Conservation (phyloP, 2,329 filamentous ascomycete genomes). For the Rhynchosporium secalis region DNA sequence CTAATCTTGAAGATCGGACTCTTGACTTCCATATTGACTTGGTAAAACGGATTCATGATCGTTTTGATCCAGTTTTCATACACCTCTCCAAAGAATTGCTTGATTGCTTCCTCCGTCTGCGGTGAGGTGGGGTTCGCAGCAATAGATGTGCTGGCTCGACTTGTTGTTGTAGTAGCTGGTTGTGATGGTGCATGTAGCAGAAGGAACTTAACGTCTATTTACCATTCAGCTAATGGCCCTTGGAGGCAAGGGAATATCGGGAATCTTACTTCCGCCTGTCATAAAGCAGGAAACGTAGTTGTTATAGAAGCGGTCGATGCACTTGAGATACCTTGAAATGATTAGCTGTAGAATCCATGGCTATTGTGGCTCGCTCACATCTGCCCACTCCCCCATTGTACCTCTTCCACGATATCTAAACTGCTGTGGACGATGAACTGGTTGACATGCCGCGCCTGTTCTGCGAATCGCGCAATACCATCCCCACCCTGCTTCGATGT, state of each 20-base stretch:
- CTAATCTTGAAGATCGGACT: constrained; percentile 83
- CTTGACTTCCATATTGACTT: constrained; percentile 77
- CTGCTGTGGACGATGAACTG: constrained; percentile 96
- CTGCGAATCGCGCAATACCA: constrained; percentile 83
- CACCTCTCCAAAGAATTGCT: constrained; percentile 91
- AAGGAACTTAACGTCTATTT: constrained; percentile 79
- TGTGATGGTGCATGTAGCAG: constrained; percentile 80
- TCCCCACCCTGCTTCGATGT: constrained; percentile 95
- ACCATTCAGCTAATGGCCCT: constrained; percentile 14
- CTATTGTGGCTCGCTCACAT: constrained; percentile 57
- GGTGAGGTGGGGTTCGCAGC: constrained; percentile 83
- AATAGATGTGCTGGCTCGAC: constrained; percentile 66
- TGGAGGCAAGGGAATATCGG: not conserved
- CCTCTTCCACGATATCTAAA: constrained; percentile 92
- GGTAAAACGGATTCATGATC: constrained; percentile 95
- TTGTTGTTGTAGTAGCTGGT: constrained; percentile 46
- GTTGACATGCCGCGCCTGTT: constrained; percentile 89
- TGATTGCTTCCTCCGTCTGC: constrained; percentile 92
- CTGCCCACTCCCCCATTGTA: constrained; percentile 85
- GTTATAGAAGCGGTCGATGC: constrained; percentile 95
- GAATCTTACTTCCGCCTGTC: constrained; percentile 67
- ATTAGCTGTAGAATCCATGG: constrained; percentile 18
- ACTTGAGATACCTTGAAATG: constrained; percentile 79
- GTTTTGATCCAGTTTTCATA: constrained; percentile 98
- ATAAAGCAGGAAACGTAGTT: constrained; percentile 95